Conservation (phyloP, 768 basidiomycete genomes). For the Amanita fuliginea region DNA sequence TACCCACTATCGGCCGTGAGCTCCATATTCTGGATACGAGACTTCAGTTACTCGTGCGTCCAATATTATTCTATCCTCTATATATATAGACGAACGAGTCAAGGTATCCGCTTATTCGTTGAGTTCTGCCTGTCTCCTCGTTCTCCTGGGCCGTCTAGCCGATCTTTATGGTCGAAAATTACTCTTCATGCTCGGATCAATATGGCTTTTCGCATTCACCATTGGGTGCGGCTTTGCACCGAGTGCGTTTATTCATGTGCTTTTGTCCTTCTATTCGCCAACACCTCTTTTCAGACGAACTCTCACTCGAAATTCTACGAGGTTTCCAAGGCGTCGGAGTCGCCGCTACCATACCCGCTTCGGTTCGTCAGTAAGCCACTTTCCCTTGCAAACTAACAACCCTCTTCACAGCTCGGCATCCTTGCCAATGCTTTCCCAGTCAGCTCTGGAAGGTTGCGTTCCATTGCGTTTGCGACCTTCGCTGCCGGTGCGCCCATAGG, state of each 20-base stretch:
- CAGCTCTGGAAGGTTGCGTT: slow-evolving; percentile 42
- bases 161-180: slow-evolving; percentile 71
- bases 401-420: slow-evolving; percentile 54
- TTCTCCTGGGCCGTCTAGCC: slow-evolving; percentile 70
- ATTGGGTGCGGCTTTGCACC: slow-evolving; percentile 56
- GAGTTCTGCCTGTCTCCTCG: slow-evolving; percentile 65
- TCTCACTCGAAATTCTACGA: slow-evolving; percentile 59
- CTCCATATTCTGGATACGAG: slow-evolving; percentile 37
- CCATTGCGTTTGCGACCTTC: slow-evolving; percentile 75
- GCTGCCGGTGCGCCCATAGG: slow-evolving; percentile 81
- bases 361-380: slow-evolving; percentile 24
- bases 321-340: slow-evolving; percentile 75
- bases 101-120: slow-evolving; percentile 48
- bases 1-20: slow-evolving; percentile 40
- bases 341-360: slow-evolving; percentile 65
- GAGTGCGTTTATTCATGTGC: slow-evolving; percentile 18
- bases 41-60: slow-evolving; percentile 45
- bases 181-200: slow-evolving; percentile 51
- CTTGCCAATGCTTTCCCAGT: slow-evolving; percentile 66
- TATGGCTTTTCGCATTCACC: slow-evolving; percentile 41
- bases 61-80: background rate
- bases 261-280: background rate
- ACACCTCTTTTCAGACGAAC: slow-evolving; percentile 28
- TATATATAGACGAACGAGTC: background rate
- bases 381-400: background rate